Conservation (phyloP, 1,284 basidiomycete species). For the Porodaedalea pini region DNA sequence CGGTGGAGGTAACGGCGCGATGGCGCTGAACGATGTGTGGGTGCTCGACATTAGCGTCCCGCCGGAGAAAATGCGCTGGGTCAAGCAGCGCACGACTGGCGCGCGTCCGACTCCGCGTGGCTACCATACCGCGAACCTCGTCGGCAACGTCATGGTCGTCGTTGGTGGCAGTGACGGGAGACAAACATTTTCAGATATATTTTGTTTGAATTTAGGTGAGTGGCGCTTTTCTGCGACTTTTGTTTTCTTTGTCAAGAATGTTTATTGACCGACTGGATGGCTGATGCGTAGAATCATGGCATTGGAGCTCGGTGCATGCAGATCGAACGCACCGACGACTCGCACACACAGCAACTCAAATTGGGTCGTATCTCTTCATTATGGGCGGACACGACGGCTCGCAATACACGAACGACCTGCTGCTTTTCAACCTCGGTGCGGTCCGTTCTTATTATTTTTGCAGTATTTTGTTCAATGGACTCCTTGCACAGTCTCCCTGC, state of each 20-base stretch:
- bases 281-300: constrained; percentile 51
- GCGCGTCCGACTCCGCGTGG: constrained; percentile 69
- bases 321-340: constrained; percentile 64
- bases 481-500: constrained; percentile 50
- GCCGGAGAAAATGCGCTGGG: constrained; percentile 60
- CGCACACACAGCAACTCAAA: constrained; percentile 85
- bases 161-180: constrained; percentile 79
- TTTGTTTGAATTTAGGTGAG: constrained; percentile 81
- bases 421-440: constrained; percentile 84
- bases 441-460: constrained; percentile 2
- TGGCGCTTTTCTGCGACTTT: neutral
- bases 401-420: constrained; percentile 74
- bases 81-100: constrained; percentile 47
- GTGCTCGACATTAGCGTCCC: constrained; percentile 62
- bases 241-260: neutral
- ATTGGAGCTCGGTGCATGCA: constrained; percentile 65
- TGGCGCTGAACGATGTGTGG: constrained; percentile 89
- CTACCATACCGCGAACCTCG: constrained; percentile 87
- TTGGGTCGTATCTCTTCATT: constrained; percentile 91
- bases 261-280: constrained; percentile 10
- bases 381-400: constrained; percentile 84
- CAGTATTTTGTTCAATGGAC: too few species aligned
- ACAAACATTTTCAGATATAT: constrained; percentile 83
- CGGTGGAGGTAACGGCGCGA: constrained; percentile 87
- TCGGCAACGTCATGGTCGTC: constrained; percentile 81